phyloP scores from a whole-genome alignment of 768 basidiomycete genomes.

The Atractiella rhizophila region DNA sequence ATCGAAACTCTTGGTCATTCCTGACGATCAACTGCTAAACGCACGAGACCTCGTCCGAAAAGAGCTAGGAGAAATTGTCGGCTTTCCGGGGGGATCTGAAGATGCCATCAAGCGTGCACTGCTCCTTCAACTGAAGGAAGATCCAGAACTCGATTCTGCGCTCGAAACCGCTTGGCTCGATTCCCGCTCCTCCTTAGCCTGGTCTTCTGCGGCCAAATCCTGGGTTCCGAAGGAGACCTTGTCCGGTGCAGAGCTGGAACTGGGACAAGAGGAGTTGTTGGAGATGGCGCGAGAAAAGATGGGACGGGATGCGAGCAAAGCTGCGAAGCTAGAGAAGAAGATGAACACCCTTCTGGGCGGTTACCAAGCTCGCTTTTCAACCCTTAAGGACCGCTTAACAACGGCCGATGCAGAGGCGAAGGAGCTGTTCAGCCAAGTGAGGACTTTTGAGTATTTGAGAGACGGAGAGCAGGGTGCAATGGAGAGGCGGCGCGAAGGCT shows the following conservation, averaged over 20 bases:
- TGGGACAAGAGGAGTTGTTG: slow-evolving; percentile 39
- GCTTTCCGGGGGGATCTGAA: slow-evolving; percentile 58
- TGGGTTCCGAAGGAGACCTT: slow-evolving; percentile 47
- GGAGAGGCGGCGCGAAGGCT: slow-evolving; percentile 36
- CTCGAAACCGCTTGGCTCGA: slow-evolving; percentile 12
- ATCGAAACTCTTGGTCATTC: slow-evolving; percentile 46
- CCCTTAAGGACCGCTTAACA: slow-evolving; percentile 24
- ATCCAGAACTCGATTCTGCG: too few species aligned
- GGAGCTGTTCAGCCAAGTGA: slow-evolving; percentile 31
- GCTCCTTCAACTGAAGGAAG: slow-evolving; percentile 35
- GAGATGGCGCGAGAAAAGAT: slow-evolving; percentile 41
- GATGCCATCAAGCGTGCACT: slow-evolving; percentile 57
- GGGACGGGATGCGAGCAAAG: slow-evolving; percentile 53
- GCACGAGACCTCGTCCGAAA: slow-evolving; percentile 49
- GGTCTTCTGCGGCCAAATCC: slow-evolving; percentile 29
- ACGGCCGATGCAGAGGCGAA: slow-evolving; percentile 11
- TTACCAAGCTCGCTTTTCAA: slow-evolving; percentile 50
- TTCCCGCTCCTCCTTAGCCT: slow-evolving; percentile 31
- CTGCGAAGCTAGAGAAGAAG: slow-evolving; percentile 71
- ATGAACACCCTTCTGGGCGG: slow-evolving; percentile 67
- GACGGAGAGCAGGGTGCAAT: slow-evolving; percentile 40
- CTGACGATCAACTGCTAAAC: slow-evolving; percentile 41
- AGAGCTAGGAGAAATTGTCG: slow-evolving; percentile 55
- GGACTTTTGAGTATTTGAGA: slow-evolving; percentile 47
- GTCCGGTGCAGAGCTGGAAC: slow-evolving; percentile 33